These are phyloP conservation scores for Tricholoma bakamatsutake DNA, from an alignment of 768 basidiomycete genomes.

Conservation along the genomic window DNA sequence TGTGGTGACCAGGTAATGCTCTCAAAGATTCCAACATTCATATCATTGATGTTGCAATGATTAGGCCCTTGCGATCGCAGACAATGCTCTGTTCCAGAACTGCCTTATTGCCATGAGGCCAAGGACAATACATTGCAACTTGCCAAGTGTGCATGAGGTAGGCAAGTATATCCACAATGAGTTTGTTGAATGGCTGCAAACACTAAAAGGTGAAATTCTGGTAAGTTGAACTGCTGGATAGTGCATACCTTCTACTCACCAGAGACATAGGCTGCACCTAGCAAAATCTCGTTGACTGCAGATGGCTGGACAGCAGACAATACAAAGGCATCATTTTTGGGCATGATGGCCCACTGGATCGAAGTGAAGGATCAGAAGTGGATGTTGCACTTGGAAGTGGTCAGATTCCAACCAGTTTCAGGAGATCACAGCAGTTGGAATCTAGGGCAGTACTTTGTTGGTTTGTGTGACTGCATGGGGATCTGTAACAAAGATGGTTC, in stretches of 20 bases:
- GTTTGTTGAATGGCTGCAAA: slow-evolving; percentile 5
- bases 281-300: too few species aligned
- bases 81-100: neutral
- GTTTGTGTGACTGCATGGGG: too few species aligned
- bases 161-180: slow-evolving; percentile 14
- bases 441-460: slow-evolving; percentile 20
- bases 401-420: too few species aligned
- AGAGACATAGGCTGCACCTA: slow-evolving; percentile 14
- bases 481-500: neutral
- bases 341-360: slow-evolving; percentile 19
- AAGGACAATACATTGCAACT: neutral
- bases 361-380: slow-evolving; percentile 15
- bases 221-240: too few species aligned
- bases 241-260: too few species aligned
- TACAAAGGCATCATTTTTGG: slow-evolving; percentile 7
- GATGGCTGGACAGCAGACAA: too few species aligned
- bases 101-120: neutral
- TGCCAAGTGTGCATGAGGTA: slow-evolving; percentile 11
- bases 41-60: too few species aligned
- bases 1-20: neutral
- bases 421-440: neutral
- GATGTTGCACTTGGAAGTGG: slow-evolving; percentile 14
- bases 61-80: too few species aligned
- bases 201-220: too few species aligned
- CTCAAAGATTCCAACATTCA: neutral